A percentile compares a stretch with the other conserved stretches of the same genome.
Evolutionary conservation across 2,329 filamentous ascomycete genomes (phyloP).

Genomic region (Nothophoma quercina): DNA sequence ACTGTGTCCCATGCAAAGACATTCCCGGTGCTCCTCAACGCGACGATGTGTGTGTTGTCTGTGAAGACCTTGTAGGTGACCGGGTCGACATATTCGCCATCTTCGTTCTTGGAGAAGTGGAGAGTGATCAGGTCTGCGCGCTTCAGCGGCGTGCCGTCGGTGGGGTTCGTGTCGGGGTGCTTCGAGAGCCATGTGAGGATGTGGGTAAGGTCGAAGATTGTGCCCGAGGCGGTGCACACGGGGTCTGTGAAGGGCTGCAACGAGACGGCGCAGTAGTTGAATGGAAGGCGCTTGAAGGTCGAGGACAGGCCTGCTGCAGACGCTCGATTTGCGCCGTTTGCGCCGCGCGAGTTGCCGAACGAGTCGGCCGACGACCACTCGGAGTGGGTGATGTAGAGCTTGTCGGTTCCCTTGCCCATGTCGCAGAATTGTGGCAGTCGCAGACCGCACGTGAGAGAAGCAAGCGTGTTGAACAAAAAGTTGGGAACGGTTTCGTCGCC

Average conservation of each 20-base stretch:
- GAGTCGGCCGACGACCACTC: slow-evolving; percentile 95
- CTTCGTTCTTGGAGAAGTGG: slow-evolving; percentile 89
- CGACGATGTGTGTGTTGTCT: slow-evolving; percentile 96
- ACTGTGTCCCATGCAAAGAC: slow-evolving; percentile 97
- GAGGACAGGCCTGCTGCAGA: slow-evolving; percentile 59
- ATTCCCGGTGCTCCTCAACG: slow-evolving; percentile 85
- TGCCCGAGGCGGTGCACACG: slow-evolving; percentile 86
- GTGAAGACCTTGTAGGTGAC: slow-evolving; percentile 98
- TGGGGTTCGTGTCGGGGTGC: slow-evolving; percentile 90
- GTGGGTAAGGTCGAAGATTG: slow-evolving; percentile 93
- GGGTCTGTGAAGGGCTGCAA: slow-evolving; percentile 95
- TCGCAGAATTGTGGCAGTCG: slow-evolving; percentile 5
- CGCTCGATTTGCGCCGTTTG: slow-evolving; percentile 66
- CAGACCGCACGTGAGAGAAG: not conserved
- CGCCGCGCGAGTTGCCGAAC: slow-evolving; percentile 80
- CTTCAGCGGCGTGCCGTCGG: slow-evolving; percentile 80
- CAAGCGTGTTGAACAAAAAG: slow-evolving; percentile 20
- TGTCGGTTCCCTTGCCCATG: slow-evolving; percentile 53
- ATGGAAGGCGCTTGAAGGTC: slow-evolving; percentile 87
- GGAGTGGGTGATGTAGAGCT: slow-evolving; percentile 82
- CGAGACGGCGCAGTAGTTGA: slow-evolving; percentile 97
- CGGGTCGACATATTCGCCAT: slow-evolving; percentile 90
- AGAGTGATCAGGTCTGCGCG: slow-evolving; percentile 87
- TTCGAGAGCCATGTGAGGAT: slow-evolving; percentile 95
- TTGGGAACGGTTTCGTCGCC: slow-evolving; percentile 3